phyloP scores from a whole-genome alignment of 2,329 filamentous ascomycete species.

The Botrytis hyacinthi region DNA sequence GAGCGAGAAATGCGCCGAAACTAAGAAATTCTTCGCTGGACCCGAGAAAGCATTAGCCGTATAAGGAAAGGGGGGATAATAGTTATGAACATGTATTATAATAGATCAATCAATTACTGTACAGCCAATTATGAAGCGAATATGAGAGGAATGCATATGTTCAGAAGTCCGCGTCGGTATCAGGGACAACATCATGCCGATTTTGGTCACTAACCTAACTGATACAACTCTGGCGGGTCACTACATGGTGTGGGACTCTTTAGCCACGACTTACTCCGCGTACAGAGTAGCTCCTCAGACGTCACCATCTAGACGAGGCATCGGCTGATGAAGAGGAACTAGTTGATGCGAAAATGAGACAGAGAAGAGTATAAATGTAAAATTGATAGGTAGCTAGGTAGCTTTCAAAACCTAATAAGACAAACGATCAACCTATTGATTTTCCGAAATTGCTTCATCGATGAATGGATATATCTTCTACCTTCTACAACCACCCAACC shows the following conservation, averaged over 20 bases:
- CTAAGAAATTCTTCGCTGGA: slow-evolving; percentile 61
- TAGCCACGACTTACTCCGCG: not conserved
- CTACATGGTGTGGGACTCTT: not conserved
- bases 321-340: not conserved
- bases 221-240: not conserved
- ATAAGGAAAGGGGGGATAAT: slow-evolving; percentile 8
- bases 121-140: not conserved
- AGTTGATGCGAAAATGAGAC: not conserved
- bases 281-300: not conserved
- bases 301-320: not conserved
- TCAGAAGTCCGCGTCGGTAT: not conserved
- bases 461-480: not conserved
- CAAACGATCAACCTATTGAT: not conserved
- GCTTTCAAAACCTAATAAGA: not conserved
- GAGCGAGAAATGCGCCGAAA: slow-evolving; percentile 81
- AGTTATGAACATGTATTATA: not conserved
- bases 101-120: not conserved
- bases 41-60: slow-evolving; percentile 26
- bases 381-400: not conserved
- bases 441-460: not conserved
- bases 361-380: not conserved
- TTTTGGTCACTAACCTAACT: not conserved
- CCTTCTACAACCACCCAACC: not conserved
- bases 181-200: not conserved
- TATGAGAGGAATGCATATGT: not conserved